Evolutionary conservation across 1,139 yeast genomes (phyloP).

Genomic region (Saccharomyces hybrid): DNA sequence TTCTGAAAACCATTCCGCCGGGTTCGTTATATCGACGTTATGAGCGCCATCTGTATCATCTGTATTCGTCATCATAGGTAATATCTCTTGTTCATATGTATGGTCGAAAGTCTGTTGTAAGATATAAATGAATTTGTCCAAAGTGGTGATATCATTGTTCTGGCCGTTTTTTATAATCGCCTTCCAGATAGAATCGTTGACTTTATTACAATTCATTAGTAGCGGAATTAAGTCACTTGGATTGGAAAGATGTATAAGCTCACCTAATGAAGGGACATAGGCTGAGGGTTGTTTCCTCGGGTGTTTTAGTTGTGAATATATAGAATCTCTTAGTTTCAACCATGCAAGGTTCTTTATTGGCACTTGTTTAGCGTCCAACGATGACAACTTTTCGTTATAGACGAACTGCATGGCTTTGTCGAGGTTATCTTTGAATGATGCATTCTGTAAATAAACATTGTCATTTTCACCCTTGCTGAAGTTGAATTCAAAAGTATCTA

Average conservation of each 20-base stretch:
- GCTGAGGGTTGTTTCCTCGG: conserved; percentile 2
- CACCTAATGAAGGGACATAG: conserved; percentile 9
- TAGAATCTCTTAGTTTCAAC: conserved; percentile 20
- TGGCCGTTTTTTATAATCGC: conserved; percentile 4
- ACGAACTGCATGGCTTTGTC: conserved; percentile 14
- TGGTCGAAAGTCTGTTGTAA: conserved; percentile 14
- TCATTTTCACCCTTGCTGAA: conserved; percentile 4
- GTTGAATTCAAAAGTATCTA: conserved; percentile 5
- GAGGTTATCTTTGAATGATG: conserved; percentile 11
- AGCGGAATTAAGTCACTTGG: conserved; percentile 15
- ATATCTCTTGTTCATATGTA: conserved; percentile 22
- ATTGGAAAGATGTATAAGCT: conserved; percentile 15
- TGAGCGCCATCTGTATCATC: conserved; percentile 4
- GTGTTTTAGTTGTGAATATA: conserved; percentile 17
- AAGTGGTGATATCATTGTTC: conserved; percentile 2
- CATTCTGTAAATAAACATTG: conserved; percentile 12
- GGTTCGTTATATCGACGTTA: conserved; percentile 49
- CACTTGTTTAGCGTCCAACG: conserved; percentile 6
- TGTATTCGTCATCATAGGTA: conserved; percentile 17
- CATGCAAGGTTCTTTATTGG: conserved; percentile 15
- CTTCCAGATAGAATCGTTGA: conserved; percentile 11
- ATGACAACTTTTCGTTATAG: conserved; percentile 15
- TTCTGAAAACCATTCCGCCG: conserved; percentile 82
- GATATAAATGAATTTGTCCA: conserved; percentile 15
- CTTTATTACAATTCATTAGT: conserved; percentile 11